phyloP scores from a whole-genome alignment of 495 filamentous ascomycete species.

The Paragyromitra xinjiangensis region DNA sequence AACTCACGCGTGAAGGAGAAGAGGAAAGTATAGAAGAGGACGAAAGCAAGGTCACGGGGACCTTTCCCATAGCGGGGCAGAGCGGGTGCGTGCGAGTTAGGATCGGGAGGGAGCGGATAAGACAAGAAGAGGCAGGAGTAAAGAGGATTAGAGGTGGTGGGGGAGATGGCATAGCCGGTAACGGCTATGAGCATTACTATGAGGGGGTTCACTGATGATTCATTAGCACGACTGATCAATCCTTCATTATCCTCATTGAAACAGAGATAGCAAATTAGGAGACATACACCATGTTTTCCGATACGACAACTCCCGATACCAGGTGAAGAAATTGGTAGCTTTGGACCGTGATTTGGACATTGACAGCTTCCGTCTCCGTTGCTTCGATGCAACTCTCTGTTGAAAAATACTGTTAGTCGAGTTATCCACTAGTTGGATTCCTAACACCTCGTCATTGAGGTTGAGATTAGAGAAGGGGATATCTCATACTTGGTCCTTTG shows the following conservation, averaged over 20 bases:
- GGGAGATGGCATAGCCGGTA: conserved; percentile 77
- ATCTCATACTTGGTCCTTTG: conserved; percentile 51
- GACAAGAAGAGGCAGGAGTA: conserved; percentile 92
- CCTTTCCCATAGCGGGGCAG: conserved; percentile 89
- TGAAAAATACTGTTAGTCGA: conserved; percentile 13
- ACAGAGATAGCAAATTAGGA: neutral
- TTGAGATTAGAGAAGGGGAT: neutral
- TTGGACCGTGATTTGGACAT: conserved; percentile 36
- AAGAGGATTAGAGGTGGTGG: conserved; percentile 81
- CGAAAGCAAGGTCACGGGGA: conserved; percentile 81
- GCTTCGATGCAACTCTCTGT: conserved; percentile 54
- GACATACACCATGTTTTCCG: conserved; percentile 57
- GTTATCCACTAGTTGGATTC: conserved; percentile 2
- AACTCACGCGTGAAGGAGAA: conserved; percentile 95
- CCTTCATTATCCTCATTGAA: neutral
- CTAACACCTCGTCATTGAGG: conserved; percentile 1
- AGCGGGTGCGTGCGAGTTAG: conserved; percentile 60
- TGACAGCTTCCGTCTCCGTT: conserved; percentile 50
- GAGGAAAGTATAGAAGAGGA: conserved; percentile 87
- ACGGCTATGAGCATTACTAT: conserved; percentile 72
- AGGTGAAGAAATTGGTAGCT: conserved; percentile 47
- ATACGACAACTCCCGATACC: conserved; percentile 57
- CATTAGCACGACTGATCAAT: conserved; percentile 29
- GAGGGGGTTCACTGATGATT: conserved; percentile 71
- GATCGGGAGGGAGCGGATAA: conserved; percentile 72